These are phyloP conservation scores for Incumbomyces delicatus DNA, from an alignment of 2,329 filamentous ascomycete genomes.

Conservation along the genomic window DNA sequence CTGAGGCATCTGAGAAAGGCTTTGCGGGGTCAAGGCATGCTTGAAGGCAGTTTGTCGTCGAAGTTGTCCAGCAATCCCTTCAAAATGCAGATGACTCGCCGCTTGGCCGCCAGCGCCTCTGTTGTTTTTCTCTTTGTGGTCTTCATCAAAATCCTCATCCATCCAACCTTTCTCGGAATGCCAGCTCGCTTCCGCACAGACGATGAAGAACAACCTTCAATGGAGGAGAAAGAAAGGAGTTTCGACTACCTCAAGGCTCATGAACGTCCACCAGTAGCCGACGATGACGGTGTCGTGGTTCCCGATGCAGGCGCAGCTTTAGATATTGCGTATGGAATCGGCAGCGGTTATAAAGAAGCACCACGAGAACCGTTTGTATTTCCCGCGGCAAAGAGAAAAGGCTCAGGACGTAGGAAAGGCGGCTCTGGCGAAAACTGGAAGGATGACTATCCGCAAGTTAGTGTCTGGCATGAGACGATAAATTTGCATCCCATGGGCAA, in stretches of 20 bases:
- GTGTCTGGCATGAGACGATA: too few species aligned
- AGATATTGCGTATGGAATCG: too few species aligned
- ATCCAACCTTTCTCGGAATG: not conserved
- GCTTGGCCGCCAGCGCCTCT: not conserved
- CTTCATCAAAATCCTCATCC: not conserved
- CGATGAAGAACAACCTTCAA: not conserved
- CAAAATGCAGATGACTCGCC: too few species aligned
- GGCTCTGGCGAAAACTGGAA: too few species aligned
- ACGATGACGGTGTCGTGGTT: too few species aligned
- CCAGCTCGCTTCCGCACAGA: not conserved
- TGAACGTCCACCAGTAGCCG: not conserved
- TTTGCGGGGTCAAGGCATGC: too few species aligned
- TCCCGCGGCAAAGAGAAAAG: not conserved
- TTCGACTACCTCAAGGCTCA: not conserved
- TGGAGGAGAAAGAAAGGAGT: not conserved
- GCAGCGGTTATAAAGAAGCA: not conserved
- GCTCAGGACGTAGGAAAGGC: not conserved
- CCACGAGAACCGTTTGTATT: not conserved
- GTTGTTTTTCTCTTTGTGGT: not conserved
- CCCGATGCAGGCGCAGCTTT: too few species aligned
- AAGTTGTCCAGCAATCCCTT: too few species aligned
- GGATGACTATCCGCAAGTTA: too few species aligned
- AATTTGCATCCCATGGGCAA: too few species aligned
- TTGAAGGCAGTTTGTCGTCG: too few species aligned
- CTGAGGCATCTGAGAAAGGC: too few species aligned